A percentile compares a stretch with the other conserved stretches of the same genome.
Conservation (phyloP, 1,284 basidiomycete genomes). For the Boletus semigastroideus region DNA sequence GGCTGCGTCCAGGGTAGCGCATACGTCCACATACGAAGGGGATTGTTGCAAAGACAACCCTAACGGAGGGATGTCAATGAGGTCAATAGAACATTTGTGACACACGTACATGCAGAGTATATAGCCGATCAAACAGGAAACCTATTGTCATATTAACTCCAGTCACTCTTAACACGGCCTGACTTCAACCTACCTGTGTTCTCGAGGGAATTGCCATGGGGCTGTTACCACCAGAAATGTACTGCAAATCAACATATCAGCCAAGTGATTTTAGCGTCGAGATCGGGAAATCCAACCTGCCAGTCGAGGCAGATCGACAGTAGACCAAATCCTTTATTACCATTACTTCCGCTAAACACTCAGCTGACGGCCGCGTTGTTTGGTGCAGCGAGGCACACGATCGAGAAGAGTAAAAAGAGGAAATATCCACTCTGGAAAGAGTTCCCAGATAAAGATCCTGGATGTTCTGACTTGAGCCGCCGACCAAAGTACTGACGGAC, state of each 20-base stretch:
- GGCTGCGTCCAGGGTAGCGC: no score
- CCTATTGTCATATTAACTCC: conserved; percentile 13
- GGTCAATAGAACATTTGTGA: not conserved
- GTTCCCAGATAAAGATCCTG: conserved; percentile 53
- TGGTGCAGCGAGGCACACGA: conserved; percentile 60
- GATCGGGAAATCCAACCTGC: not conserved
- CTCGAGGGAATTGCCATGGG: conserved; percentile 45
- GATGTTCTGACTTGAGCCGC: not conserved
- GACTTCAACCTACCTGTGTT: conserved; percentile 32
- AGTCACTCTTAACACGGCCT: not conserved
- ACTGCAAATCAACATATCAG: conserved; percentile 31
- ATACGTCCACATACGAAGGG: no score
- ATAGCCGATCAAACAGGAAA: conserved; percentile 44
- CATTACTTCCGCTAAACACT: conserved; percentile 60
- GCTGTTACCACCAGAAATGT: conserved; percentile 37
- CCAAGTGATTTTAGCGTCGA: not conserved
- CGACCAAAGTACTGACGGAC: not conserved
- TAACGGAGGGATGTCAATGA: conserved; percentile 1
- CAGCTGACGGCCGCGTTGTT: conserved; percentile 47
- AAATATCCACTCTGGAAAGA: conserved; percentile 53
- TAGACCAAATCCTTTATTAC: conserved; percentile 57
- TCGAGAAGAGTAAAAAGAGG: conserved; percentile 46
- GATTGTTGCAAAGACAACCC: not conserved
- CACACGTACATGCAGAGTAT: conserved; percentile 44
- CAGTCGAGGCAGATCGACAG: conserved; percentile 7